These are phyloP conservation scores for Candida sp. DNA, from an alignment of 1,139 yeast species.

Conservation along the genomic window DNA sequence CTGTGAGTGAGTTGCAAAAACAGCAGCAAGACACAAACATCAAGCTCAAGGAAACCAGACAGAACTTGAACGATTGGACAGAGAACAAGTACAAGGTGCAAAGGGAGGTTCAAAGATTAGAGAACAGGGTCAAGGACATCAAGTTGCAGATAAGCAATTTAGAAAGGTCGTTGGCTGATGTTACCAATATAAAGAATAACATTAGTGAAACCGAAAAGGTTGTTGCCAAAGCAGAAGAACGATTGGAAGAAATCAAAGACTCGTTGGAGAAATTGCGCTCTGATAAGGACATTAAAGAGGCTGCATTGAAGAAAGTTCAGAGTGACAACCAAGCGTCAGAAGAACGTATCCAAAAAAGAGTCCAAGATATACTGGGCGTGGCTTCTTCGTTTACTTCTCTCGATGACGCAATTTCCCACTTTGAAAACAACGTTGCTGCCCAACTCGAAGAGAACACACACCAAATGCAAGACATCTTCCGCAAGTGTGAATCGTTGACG, in stretches of 20 bases:
- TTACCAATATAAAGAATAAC: slow-evolving; percentile 21
- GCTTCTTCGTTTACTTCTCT: slow-evolving; percentile 11
- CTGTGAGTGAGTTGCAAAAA: slow-evolving; percentile 58
- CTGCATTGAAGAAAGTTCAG: slow-evolving; percentile 27
- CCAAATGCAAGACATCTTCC: slow-evolving; percentile 14
- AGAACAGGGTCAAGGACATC: slow-evolving; percentile 60
- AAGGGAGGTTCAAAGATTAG: slow-evolving; percentile 52
- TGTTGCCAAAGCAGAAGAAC: slow-evolving; percentile 15
- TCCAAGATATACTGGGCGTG: slow-evolving; percentile 4
- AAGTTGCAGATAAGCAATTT: slow-evolving; percentile 57
- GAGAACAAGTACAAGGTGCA: slow-evolving; percentile 55
- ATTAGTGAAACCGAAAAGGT: slow-evolving; percentile 22
- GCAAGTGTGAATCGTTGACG: slow-evolving; percentile 12
- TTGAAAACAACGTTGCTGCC: slow-evolving; percentile 21
- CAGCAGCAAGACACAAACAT: slow-evolving; percentile 46
- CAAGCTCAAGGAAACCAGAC: slow-evolving; percentile 50
- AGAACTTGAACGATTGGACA: slow-evolving; percentile 41
- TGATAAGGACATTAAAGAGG: slow-evolving; percentile 19
- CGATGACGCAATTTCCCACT: slow-evolving; percentile 18
- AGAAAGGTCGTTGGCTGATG: slow-evolving; percentile 53
- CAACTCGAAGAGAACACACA: slow-evolving; percentile 22
- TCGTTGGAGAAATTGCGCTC: slow-evolving; percentile 16
- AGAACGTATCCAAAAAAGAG: slow-evolving; percentile 11
- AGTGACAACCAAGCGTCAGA: slow-evolving; percentile 24
- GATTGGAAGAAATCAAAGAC: slow-evolving; percentile 17